Conservation (phyloP, 202 grass and related monocot species). For the Panicum hallii region DNA sequence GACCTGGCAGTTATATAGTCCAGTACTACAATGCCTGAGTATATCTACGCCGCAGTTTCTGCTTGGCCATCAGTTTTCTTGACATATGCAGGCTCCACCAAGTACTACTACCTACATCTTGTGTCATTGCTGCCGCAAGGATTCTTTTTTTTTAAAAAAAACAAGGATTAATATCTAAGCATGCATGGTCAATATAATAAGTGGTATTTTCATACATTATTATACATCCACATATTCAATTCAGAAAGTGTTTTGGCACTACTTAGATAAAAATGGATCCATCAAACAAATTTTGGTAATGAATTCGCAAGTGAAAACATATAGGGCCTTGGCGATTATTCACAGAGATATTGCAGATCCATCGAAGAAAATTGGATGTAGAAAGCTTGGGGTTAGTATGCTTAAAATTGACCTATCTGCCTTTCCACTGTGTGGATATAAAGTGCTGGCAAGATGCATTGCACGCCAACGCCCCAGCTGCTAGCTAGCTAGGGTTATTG, state of each 20-base stretch:
- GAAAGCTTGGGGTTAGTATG: conserved; percentile 10
- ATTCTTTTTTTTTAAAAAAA: background rate
- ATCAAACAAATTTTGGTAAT: background rate
- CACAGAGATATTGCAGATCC: background rate
- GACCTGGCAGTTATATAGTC: conserved; percentile 33
- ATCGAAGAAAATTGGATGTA: background rate
- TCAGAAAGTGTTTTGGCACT: background rate
- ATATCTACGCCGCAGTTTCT: background rate
- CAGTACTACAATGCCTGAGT: background rate
- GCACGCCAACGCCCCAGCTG: conserved; percentile 4
- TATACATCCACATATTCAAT: background rate
- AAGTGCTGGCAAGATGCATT: conserved; percentile 36
- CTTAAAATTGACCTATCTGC: conserved; percentile 18
- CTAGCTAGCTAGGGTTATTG: background rate
- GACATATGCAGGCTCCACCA: conserved; percentile 3
- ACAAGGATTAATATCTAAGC: background rate
- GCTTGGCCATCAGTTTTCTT: background rate
- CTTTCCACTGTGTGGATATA: conserved; percentile 25
- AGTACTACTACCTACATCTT: background rate
- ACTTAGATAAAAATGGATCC: background rate
- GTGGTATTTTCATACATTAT: background rate
- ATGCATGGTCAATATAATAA: background rate
- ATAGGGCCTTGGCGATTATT: background rate
- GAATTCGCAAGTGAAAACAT: background rate
- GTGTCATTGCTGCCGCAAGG: background rate